Conservation (phyloP, 108 stramenopile species). For the Schizochytrium sp. region DNA sequence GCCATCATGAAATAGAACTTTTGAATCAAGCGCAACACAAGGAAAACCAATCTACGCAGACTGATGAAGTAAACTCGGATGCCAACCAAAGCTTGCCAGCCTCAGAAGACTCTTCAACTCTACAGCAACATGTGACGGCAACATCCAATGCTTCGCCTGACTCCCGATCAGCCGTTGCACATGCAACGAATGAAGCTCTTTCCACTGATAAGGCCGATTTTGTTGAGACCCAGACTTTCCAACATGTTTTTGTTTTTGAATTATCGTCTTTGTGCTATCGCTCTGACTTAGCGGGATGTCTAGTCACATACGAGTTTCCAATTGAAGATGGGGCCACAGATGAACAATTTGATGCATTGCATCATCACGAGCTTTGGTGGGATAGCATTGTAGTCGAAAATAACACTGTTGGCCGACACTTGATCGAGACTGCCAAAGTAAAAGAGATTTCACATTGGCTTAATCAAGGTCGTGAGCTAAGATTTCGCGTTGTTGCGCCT, state of each 20-base stretch:
- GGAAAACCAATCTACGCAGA: too few species aligned
- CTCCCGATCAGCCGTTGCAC: not conserved
- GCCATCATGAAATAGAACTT: too few species aligned
- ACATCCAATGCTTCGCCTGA: not conserved
- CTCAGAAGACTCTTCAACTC: not conserved
- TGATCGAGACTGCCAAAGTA: slow-evolving; percentile 1
- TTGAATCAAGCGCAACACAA: too few species aligned
- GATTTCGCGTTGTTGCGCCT: not conserved
- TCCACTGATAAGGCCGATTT: not conserved
- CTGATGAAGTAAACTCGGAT: too few species aligned
- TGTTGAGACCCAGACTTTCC: not conserved
- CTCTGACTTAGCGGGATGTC: not conserved
- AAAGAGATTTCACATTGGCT: not conserved
- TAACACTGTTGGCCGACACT: slow-evolving; percentile 13
- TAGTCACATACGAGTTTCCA: slow-evolving; percentile 48
- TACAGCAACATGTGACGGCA: not conserved
- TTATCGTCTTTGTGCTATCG: slow-evolving; percentile 9
- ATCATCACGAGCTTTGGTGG: slow-evolving; percentile 36
- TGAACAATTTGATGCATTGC: not conserved
- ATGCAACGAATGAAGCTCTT: not conserved
- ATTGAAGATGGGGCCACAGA: not conserved
- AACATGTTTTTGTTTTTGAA: slow-evolving; percentile 32
- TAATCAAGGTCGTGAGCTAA: not conserved
- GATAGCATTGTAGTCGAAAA: slow-evolving; percentile 1
- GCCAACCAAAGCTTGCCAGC: too few species aligned